phyloP scores from a whole-genome alignment of 140 eudicot species.

The Flaveria floridana region DNA sequence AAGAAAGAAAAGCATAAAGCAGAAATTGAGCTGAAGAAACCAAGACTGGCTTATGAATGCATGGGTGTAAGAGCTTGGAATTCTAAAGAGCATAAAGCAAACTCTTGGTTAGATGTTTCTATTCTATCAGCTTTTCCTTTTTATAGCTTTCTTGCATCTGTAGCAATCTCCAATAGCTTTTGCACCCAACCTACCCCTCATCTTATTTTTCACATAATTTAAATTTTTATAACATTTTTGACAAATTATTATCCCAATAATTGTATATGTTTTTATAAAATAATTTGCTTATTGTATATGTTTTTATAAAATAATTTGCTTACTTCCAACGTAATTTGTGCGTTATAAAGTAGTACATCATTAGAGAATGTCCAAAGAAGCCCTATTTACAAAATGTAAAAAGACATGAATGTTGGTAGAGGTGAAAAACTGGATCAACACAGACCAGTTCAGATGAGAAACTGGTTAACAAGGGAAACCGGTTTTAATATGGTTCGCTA shows the following conservation, averaged over 20 bases:
- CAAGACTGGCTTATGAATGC: conserved; percentile 42
- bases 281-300: too few relatives aligned
- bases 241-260: neutral
- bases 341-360: neutral
- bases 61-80: conserved; percentile 64
- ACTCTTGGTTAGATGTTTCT: conserved; percentile 38
- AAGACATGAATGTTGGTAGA: too few relatives aligned
- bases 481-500: too few relatives aligned
- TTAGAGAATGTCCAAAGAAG: neutral
- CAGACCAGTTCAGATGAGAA: too few relatives aligned
- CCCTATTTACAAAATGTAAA: neutral
- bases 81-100: conserved; percentile 66
- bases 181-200: conserved; percentile 4
- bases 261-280: neutral
- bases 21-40: conserved; percentile 60
- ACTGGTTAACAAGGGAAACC: too few relatives aligned
- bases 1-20: conserved; percentile 80
- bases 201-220: neutral
- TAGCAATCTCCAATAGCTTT: conserved; percentile 50
- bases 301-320: neutral
- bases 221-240: neutral
- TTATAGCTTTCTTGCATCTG: conserved; percentile 80
- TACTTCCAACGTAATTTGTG: neutral
- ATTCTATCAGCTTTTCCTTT: conserved; percentile 56
- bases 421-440: too few relatives aligned